Evolutionary conservation across 2,329 filamentous ascomycete genomes (phyloP).

Genomic region (Fusarium burgessii): DNA sequence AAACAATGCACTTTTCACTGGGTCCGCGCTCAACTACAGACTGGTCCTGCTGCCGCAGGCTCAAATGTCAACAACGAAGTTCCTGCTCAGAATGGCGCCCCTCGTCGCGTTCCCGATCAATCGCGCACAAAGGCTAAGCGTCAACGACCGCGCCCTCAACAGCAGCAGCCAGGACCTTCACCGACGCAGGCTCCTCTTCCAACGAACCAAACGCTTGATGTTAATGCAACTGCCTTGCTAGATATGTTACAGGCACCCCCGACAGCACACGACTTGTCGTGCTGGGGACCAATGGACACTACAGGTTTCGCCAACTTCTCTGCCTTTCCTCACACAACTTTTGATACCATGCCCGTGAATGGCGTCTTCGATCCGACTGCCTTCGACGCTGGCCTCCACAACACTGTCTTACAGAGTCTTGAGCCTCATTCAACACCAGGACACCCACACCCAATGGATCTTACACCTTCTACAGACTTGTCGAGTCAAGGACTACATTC

Average conservation of each 20-base stretch:
- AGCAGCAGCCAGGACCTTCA: slow-evolving; percentile 36
- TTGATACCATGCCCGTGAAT: slow-evolving; percentile 43
- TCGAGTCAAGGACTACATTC: slow-evolving; percentile 32
- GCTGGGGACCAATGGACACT: slow-evolving; percentile 46
- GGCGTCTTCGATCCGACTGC: slow-evolving; percentile 43
- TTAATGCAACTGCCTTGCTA: slow-evolving; percentile 45
- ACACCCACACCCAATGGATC: slow-evolving; percentile 39
- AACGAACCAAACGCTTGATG: slow-evolving; percentile 39
- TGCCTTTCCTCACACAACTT: slow-evolving; percentile 40
- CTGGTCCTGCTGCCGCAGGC: slow-evolving; percentile 37
- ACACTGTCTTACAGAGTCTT: slow-evolving; percentile 38
- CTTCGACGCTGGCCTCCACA: slow-evolving; percentile 43
- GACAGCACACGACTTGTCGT: slow-evolving; percentile 44
- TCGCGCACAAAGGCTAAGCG: slow-evolving; percentile 45
- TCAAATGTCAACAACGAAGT: slow-evolving; percentile 28
- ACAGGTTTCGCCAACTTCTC: slow-evolving; percentile 43
- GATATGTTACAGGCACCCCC: slow-evolving; percentile 48
- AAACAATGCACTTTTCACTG: slow-evolving; percentile 48
- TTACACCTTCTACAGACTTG: slow-evolving; percentile 39
- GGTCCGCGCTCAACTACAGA: slow-evolving; percentile 47
- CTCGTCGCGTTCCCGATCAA: slow-evolving; percentile 44
- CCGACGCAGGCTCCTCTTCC: slow-evolving; percentile 42
- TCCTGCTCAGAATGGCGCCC: slow-evolving; percentile 30
- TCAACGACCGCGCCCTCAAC: slow-evolving; percentile 44
- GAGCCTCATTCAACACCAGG: slow-evolving; percentile 33